phyloP scores from a whole-genome alignment of 1,284 basidiomycete species.

The Inonotus obliquus region DNA sequence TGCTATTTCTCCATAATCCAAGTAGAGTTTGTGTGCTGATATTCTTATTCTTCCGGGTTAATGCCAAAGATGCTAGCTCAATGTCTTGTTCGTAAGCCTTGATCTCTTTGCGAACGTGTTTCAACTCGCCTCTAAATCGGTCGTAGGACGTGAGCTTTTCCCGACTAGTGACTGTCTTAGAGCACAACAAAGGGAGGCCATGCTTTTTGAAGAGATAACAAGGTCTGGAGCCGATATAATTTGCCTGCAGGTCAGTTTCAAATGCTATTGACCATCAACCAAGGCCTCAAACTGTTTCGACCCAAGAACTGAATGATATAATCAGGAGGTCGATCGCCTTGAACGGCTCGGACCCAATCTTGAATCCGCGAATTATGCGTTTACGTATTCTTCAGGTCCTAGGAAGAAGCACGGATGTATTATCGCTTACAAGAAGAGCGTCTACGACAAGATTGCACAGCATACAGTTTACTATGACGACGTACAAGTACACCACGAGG shows the following conservation, averaged over 20 bases:
- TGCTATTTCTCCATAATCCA: background rate
- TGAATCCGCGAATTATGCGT: constrained; percentile 22
- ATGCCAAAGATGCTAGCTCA: constrained; percentile 64
- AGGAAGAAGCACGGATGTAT: constrained; percentile 74
- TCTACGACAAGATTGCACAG: constrained; percentile 45
- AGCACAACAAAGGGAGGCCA: constrained; percentile 63
- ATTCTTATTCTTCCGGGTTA: background rate
- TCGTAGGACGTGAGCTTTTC: constrained; percentile 75
- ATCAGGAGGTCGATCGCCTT: constrained; percentile 71
- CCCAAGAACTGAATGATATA: background rate
- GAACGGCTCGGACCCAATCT: constrained; percentile 40
- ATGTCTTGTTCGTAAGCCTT: constrained; percentile 66
- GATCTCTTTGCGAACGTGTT: background rate
- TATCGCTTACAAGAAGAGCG: constrained; percentile 58
- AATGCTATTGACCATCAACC: background rate
- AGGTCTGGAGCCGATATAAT: constrained; percentile 69
- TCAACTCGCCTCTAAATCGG: constrained; percentile 1
- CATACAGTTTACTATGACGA: constrained; percentile 63
- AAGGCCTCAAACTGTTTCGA: background rate
- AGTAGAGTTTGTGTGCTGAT: constrained; percentile 19
- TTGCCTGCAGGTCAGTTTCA: constrained; percentile 70
- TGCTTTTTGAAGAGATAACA: constrained; percentile 71
- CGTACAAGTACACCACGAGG: constrained; percentile 42
- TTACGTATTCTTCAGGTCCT: constrained; percentile 46
- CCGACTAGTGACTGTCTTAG: constrained; percentile 81